Evolutionary conservation across 2,329 filamentous ascomycete species (phyloP).

Genomic region (Botryotinia calthae): DNA sequence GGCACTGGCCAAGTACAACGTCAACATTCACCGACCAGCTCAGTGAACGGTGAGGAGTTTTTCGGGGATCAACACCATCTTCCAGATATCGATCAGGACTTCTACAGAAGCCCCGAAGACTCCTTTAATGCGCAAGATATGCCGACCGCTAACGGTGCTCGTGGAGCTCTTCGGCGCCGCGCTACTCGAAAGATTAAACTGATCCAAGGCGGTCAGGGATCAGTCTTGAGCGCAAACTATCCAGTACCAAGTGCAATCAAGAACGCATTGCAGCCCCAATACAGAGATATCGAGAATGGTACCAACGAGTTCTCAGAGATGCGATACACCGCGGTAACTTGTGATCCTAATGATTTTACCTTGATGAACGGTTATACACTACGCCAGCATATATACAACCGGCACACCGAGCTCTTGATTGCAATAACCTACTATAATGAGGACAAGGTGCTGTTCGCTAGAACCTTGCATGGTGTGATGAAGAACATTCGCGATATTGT

Average conservation of each 20-base stretch:
- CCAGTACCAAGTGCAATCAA: constrained; percentile 96
- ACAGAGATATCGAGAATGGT: constrained; percentile 84
- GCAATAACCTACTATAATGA: constrained; percentile 99
- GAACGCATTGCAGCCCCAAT: constrained; percentile 92
- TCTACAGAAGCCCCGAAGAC: constrained; percentile 44
- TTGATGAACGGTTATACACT: constrained; percentile 99
- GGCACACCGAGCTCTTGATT: constrained; percentile 94
- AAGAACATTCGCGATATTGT: constrained; percentile 98
- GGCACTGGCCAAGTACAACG: too few species aligned
- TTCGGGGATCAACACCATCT: too few species aligned
- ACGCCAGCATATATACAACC: constrained; percentile 96
- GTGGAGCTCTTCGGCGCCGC: constrained; percentile 78
- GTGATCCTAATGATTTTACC: constrained; percentile 97
- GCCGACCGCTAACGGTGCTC: constrained; percentile 44
- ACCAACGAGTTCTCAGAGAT: constrained; percentile 98
- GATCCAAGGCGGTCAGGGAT: constrained; percentile 70
- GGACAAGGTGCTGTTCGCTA: constrained; percentile 87
- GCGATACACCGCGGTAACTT: constrained; percentile 97
- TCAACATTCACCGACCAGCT: too few species aligned
- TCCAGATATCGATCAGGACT: too few species aligned
- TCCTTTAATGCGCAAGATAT: constrained; percentile 56
- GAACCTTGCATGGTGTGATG: constrained; percentile 97
- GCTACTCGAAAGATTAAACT: constrained; percentile 97
- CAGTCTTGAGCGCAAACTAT: constrained; percentile 91
- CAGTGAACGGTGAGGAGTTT: too few species aligned